Conservation (phyloP, 2,329 filamentous ascomycete genomes). For the Hypoxylon sp. region DNA sequence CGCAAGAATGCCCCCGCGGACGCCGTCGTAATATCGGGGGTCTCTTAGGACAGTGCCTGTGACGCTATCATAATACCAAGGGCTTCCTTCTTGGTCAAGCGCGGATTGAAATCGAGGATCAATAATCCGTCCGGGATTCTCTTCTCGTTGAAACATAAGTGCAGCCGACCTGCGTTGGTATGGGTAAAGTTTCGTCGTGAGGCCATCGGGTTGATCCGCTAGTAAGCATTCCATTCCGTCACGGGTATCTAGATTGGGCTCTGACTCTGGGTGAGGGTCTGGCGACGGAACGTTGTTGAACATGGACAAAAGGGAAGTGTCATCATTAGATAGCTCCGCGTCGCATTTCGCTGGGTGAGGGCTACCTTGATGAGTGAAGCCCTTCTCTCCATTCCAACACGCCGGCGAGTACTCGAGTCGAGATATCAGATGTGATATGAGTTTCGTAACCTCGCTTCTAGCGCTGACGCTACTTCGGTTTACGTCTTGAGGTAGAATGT, state of each 20-base stretch:
- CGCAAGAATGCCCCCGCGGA: constrained; percentile 81
- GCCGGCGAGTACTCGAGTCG: constrained; percentile 66
- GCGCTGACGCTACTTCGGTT: constrained; percentile 66
- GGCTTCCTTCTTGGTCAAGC: constrained; percentile 68
- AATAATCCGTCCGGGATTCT: constrained; percentile 70
- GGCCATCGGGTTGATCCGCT: constrained; percentile 64
- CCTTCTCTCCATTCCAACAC: constrained; percentile 66
- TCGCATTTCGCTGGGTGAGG: constrained; percentile 26
- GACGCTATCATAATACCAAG: constrained; percentile 78
- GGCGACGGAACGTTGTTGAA: constrained; percentile 82
- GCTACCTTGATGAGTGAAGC: constrained; percentile 29
- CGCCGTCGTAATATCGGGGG: constrained; percentile 79
- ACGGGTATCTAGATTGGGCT: constrained; percentile 64
- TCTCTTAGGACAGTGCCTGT: constrained; percentile 71
- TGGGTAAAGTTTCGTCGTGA: constrained; percentile 75
- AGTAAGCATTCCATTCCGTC: constrained; percentile 69
- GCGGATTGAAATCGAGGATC: constrained; percentile 79
- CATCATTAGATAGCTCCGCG: constrained; percentile 51
- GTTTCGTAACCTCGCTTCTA: constrained; percentile 59
- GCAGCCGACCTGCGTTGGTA: constrained; percentile 87
- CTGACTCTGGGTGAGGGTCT: constrained; percentile 62
- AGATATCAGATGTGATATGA: constrained; percentile 62
- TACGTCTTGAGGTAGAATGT: constrained; percentile 75
- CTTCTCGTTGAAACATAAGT: constrained; percentile 86
- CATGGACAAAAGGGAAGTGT: constrained; percentile 72